These are phyloP conservation scores for Suillus decipiens DNA, from an alignment of 768 basidiomycete species.

Conservation along the genomic window DNA sequence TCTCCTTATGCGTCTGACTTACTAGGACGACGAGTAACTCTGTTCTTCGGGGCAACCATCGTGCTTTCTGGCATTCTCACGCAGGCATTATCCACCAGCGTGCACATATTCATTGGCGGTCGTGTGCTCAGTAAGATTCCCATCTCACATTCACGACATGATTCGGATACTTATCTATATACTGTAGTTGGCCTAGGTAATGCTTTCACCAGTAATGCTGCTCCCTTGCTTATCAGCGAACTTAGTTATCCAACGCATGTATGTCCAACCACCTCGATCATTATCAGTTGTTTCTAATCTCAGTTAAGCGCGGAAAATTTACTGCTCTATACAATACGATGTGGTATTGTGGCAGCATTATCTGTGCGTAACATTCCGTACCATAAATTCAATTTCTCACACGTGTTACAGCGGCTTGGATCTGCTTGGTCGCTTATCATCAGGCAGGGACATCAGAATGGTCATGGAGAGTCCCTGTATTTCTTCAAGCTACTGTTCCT, in stretches of 20 bases:
- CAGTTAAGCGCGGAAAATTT: conserved; percentile 48
- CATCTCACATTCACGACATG: neutral
- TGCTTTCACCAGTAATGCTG: conserved; percentile 61
- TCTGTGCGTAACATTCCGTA: conserved; percentile 33
- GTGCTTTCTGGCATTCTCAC: conserved; percentile 66
- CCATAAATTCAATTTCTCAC: neutral
- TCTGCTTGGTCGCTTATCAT: conserved; percentile 44
- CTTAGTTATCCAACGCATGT: conserved; percentile 73
- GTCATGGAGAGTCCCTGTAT: conserved; percentile 68
- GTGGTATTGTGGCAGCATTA: conserved; percentile 76
- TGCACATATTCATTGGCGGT: conserved; percentile 57
- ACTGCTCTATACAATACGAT: conserved; percentile 69
- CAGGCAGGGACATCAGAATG: conserved; percentile 41
- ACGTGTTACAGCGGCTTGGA: conserved; percentile 42
- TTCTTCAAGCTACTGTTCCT: conserved; percentile 62
- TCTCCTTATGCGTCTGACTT: conserved; percentile 61
- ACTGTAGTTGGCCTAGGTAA: conserved; percentile 63
- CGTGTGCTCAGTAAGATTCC: conserved; percentile 39
- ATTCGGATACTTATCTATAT: neutral
- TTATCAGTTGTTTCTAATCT: neutral
- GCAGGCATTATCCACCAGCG: conserved; percentile 49
- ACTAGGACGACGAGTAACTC: conserved; percentile 58
- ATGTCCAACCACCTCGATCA: conserved; percentile 17
- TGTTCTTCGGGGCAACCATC: conserved; percentile 61
- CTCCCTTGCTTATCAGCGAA: conserved; percentile 64